Evolutionary conservation across 805 yeast genomes (phyloP).

Genomic region (Cyberlindnera maritima): DNA sequence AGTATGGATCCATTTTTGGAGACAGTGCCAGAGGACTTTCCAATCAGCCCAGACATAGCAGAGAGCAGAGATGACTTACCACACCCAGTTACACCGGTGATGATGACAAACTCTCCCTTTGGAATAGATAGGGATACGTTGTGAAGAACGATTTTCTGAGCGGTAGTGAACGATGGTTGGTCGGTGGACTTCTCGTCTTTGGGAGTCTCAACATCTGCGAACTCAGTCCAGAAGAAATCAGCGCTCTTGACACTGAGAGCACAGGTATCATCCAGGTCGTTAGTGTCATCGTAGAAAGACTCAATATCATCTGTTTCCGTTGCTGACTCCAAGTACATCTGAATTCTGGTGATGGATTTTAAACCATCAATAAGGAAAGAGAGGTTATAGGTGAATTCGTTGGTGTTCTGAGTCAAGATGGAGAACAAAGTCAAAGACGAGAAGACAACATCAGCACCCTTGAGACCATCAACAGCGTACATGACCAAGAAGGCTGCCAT

Average conservation of each 20-base stretch:
- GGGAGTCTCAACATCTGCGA: background rate
- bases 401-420: constrained; percentile 48
- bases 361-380: constrained; percentile 61
- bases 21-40: constrained; percentile 44
- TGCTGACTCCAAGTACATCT: constrained; percentile 39
- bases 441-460: constrained; percentile 56
- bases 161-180: too few species aligned
- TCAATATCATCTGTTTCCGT: constrained; percentile 33
- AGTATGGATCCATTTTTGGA: constrained; percentile 45
- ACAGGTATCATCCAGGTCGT: background rate
- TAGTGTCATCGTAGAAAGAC: constrained; percentile 21
- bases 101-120: constrained; percentile 7
- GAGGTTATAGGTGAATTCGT: constrained; percentile 61
- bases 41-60: constrained; percentile 39
- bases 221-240: background rate
- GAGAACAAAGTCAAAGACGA: constrained; percentile 65
- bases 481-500: constrained; percentile 42
- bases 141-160: background rate
- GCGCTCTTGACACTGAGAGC: background rate
- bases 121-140: background rate
- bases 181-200: background rate
- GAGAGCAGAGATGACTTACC: constrained; percentile 43
- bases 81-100: constrained; percentile 47
- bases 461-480: constrained; percentile 32
- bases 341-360: constrained; percentile 54